Conservation (phyloP, 495 filamentous ascomycete species). For the Podospora appendiculata region DNA sequence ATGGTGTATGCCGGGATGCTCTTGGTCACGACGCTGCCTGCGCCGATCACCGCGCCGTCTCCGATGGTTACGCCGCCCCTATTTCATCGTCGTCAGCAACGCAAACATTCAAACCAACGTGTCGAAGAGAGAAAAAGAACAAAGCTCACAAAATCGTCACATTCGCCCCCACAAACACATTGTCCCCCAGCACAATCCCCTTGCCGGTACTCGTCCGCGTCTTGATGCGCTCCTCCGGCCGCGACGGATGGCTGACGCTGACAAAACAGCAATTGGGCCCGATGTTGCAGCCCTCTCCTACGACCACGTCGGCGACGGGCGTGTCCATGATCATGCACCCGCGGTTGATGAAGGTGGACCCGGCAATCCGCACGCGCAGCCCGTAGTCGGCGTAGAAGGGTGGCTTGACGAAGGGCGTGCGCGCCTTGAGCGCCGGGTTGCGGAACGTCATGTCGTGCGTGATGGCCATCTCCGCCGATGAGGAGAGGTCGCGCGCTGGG, state of each 20-base stretch:
- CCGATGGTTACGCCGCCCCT: constrained; percentile 27
- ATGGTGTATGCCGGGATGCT: constrained; percentile 17
- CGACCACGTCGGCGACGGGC: constrained; percentile 26
- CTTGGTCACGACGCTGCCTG: constrained; percentile 21
- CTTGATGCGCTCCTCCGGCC: constrained; percentile 16
- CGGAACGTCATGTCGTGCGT: constrained; percentile 28
- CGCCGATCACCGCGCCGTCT: constrained; percentile 26
- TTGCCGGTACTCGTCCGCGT: constrained; percentile 23
- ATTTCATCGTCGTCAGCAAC: not conserved
- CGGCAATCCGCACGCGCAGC: constrained; percentile 20
- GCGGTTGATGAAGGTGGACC: constrained; percentile 28
- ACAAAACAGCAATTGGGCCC: constrained; percentile 26
- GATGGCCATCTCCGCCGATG: constrained; percentile 13
- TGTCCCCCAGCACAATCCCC: constrained; percentile 23
- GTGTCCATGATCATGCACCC: constrained; percentile 31
- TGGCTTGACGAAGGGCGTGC: constrained; percentile 28
- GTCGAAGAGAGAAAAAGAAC: not conserved
- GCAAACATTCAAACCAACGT: too few species aligned
- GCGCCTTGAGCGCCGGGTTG: constrained; percentile 20
- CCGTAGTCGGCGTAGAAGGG: constrained; percentile 30
- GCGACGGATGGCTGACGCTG: constrained; percentile 18
- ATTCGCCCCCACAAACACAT: constrained; percentile 54
- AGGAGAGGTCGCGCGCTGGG: constrained; percentile 17
- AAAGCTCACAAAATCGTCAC: constrained; percentile 26
- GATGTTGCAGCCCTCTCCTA: constrained; percentile 26